Percentiles rank a stretch among this genome's conserved stretches.
Conservation (phyloP, 495 filamentous ascomycete genomes). For the Mycothermus thermophilus region DNA sequence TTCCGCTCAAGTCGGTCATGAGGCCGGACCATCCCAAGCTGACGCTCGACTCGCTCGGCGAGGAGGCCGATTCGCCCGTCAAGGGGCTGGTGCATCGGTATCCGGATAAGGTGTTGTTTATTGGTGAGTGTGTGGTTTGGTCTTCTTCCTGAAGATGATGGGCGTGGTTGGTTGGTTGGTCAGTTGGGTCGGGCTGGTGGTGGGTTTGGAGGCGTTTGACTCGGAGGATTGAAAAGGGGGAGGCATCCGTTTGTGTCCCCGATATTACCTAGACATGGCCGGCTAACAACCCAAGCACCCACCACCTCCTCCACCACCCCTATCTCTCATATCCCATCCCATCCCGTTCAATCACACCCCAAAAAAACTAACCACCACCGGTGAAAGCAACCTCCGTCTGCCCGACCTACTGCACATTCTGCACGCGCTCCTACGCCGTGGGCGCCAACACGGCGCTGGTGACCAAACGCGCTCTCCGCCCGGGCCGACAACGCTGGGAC, state of each 20-base stretch:
- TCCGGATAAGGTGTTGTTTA: slow-evolving; percentile 43
- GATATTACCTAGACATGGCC: too few relatives aligned
- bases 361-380: neutral
- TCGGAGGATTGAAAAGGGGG: too few relatives aligned
- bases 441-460: slow-evolving; percentile 37
- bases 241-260: too few relatives aligned
- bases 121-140: slow-evolving; percentile 36
- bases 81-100: slow-evolving; percentile 43
- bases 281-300: too few relatives aligned
- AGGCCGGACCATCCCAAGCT: slow-evolving; percentile 34
- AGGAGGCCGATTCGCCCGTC: slow-evolving; percentile 34
- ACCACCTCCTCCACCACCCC: neutral
- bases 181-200: too few relatives aligned
- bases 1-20: slow-evolving; percentile 37
- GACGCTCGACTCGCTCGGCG: slow-evolving; percentile 33
- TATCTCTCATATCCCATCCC: neutral
- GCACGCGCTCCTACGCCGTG: slow-evolving; percentile 45
- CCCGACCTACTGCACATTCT: slow-evolving; percentile 44
- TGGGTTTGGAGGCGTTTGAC: too few relatives aligned
- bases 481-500: slow-evolving; percentile 29
- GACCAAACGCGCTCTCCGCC: slow-evolving; percentile 33
- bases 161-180: too few relatives aligned
- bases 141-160: too few relatives aligned
- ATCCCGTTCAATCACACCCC: too few relatives aligned
- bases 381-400: slow-evolving; percentile 37